phyloP scores from a whole-genome alignment of 805 yeast genomes.

The Ogataea polymorpha region DNA sequence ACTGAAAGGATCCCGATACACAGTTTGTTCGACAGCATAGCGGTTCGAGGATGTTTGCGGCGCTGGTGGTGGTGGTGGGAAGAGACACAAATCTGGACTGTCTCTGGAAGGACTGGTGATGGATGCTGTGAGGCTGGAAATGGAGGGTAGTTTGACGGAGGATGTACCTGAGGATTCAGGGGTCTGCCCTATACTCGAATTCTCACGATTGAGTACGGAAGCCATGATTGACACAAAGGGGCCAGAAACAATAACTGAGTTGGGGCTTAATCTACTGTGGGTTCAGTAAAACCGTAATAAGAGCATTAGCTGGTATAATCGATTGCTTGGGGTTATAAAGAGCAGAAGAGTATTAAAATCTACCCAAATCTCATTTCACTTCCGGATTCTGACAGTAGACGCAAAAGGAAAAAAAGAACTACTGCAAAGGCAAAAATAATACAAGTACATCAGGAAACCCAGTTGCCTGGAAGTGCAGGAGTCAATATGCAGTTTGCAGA shows the following conservation, averaged over 20 bases:
- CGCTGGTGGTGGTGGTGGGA: background rate
- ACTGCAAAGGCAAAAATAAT: constrained; percentile 6
- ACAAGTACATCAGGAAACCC: background rate
- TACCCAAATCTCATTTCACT: constrained; percentile 12
- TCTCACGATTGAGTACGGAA: constrained; percentile 10
- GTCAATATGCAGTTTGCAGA: background rate
- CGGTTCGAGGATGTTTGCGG: background rate
- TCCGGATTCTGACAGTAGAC: constrained; percentile 9
- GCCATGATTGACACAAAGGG: constrained; percentile 9
- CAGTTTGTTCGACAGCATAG: background rate
- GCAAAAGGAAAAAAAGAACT: constrained; percentile 5
- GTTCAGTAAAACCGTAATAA: background rate
- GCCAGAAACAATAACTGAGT: constrained; percentile 3
- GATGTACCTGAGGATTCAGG: constrained; percentile 3
- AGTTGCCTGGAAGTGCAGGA: constrained; percentile 2
- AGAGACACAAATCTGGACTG: background rate
- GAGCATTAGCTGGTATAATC: background rate
- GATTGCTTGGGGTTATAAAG: background rate
- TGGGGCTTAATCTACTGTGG: background rate
- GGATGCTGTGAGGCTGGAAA: constrained; percentile 19
- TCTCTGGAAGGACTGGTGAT: background rate
- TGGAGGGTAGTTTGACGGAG: constrained; percentile 20
- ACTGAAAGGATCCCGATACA: constrained; percentile 1
- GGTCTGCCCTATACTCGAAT: constrained; percentile 7
- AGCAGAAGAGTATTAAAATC: constrained; percentile 4